phyloP scores from a whole-genome alignment of 1,284 basidiomycete species.

The Mycosarcoma mackinlayi region DNA sequence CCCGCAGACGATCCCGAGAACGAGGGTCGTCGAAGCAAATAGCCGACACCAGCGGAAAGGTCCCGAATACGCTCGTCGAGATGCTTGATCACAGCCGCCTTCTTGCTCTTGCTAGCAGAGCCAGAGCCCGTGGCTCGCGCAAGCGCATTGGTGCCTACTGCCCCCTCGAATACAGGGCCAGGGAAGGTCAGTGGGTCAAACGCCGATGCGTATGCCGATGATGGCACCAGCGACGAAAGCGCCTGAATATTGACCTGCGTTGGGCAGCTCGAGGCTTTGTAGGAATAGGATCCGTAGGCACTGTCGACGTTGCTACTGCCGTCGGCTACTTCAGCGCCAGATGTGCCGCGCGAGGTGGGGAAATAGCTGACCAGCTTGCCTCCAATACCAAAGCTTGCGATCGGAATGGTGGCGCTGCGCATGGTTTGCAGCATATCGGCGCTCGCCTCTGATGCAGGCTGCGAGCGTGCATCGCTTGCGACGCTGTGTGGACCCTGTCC shows the following conservation, averaged over 20 bases:
- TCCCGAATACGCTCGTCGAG: conserved; percentile 61
- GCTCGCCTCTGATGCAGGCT: conserved; percentile 20
- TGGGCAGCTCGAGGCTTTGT: conserved; percentile 38
- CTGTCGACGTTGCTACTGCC: conserved; percentile 5
- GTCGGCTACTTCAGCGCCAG: conserved; percentile 7
- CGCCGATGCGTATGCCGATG: conserved; percentile 54
- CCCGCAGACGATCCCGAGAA: conserved; percentile 23
- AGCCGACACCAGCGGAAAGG: conserved; percentile 59
- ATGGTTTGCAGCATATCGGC: conserved; percentile 57
- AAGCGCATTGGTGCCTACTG: conserved; percentile 43
- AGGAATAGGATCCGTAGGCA: conserved; percentile 46
- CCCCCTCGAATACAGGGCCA: conserved; percentile 62
- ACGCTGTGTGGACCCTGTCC: conserved; percentile 17
- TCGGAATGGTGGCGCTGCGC: conserved; percentile 51
- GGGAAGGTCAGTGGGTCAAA: conserved; percentile 62
- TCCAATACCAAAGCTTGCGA: conserved; percentile 63
- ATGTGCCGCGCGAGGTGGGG: conserved; percentile 33
- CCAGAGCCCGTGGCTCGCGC: conserved; percentile 50
- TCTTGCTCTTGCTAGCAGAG: conserved; percentile 54
- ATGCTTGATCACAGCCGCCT: conserved; percentile 55
- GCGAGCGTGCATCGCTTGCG: conserved; percentile 22
- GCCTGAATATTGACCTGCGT: conserved; percentile 44
- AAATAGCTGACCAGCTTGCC: conserved; percentile 64
- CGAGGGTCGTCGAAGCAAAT: conserved; percentile 53
- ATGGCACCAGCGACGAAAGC: conserved; percentile 49